Evolutionary conservation across 208 protist species (phyloP).

Genomic region (Borovskyia barvae): DNA sequence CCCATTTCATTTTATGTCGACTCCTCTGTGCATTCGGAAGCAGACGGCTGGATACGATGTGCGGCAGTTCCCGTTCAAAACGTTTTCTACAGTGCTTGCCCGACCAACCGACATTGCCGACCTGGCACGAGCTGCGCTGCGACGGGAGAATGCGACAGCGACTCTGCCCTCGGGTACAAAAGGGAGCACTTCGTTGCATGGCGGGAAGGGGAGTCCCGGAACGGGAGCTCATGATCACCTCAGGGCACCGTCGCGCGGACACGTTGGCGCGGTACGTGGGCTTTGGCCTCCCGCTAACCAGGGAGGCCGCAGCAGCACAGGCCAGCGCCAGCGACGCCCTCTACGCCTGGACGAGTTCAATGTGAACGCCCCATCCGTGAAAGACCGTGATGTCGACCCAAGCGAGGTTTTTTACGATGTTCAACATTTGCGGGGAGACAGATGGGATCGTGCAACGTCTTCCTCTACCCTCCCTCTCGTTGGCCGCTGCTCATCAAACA

Average conservation of each 20-base stretch:
- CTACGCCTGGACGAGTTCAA: not conserved
- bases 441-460: not conserved
- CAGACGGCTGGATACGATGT: too few species aligned
- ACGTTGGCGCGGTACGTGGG: not conserved
- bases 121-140: not conserved
- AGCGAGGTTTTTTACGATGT: not conserved
- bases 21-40: too few species aligned
- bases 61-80: too few species aligned
- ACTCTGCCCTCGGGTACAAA: not conserved
- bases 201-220: not conserved
- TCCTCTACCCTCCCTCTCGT: not conserved
- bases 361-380: not conserved
- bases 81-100: not conserved
- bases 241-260: not conserved
- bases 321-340: not conserved
- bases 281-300: constrained; percentile 3
- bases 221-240: not conserved
- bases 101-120: not conserved
- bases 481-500: constrained; percentile 4
- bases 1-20: too few species aligned
- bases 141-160: not conserved
- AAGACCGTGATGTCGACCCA: not conserved
- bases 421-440: not conserved
- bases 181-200: not conserved
- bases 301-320: not conserved